phyloP scores from a whole-genome alignment of 1,284 basidiomycete genomes.

The Cerioporus squamosus region DNA sequence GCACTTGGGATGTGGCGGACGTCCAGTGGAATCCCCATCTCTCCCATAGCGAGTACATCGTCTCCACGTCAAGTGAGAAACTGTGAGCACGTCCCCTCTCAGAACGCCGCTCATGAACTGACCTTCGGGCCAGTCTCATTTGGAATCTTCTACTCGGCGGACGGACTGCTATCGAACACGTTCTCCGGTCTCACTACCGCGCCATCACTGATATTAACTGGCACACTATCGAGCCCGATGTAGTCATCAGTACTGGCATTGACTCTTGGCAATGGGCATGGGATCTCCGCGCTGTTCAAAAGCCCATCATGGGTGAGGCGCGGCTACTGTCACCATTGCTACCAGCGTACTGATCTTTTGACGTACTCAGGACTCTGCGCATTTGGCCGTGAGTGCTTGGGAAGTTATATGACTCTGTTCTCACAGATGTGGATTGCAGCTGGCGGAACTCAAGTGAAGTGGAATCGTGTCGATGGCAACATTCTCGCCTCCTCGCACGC shows the following conservation, averaged over 20 bases:
- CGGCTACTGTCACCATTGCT: no score
- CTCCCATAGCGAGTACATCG: conserved; percentile 84
- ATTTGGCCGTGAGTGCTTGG: conserved; percentile 62
- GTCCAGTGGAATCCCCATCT: conserved; percentile 98
- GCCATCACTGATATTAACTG: conserved; percentile 97
- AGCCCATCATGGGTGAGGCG: conserved; percentile 66
- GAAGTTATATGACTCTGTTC: background rate
- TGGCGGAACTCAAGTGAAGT: conserved; percentile 94
- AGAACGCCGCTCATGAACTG: background rate
- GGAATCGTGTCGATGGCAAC: conserved; percentile 87
- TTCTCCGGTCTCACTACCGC: conserved; percentile 86
- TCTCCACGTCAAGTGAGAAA: conserved; percentile 95
- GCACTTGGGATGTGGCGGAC: conserved; percentile 96
- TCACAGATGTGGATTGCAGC: conserved; percentile 44
- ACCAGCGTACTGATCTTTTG: no score
- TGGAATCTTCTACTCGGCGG: conserved; percentile 88
- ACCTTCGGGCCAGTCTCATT: conserved; percentile 58
- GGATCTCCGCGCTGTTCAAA: conserved; percentile 72
- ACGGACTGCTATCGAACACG: conserved; percentile 78
- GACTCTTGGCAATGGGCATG: conserved; percentile 88
- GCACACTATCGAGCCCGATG: conserved; percentile 84
- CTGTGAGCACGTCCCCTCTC: conserved; percentile 51
- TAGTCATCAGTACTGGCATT: conserved; percentile 77
- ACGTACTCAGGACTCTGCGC: conserved; percentile 60
- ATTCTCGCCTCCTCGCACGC: conserved; percentile 88